Evolutionary conservation across 345 rosid species (phyloP), one percentile per base, ranked within the genome.

Genomic region (Orychophragmus violaceus): DNA sequence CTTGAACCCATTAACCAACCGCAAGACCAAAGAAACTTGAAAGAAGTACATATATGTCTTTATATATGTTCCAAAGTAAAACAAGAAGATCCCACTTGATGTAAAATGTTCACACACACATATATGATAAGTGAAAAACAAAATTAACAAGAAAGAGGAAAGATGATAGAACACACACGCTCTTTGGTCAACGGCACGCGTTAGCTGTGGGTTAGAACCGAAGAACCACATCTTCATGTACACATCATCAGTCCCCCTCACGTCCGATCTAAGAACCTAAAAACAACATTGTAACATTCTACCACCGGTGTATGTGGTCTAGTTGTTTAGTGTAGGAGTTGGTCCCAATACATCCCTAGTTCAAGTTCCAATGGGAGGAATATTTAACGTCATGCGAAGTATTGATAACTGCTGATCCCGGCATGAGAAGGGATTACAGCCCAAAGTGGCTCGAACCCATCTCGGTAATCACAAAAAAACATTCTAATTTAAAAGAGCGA

Each of bases 61-160:
- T 27, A 27, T 4, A 27, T 7, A 5, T 9, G 7, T 39, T 39
- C 6, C 17, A 39, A 39, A n/a, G 16, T 14, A 52, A 39, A 17
- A 25, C 37, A 65, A 51, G 19, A 52, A 65, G 60, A 65, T 66
- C 21, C 60, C 39, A 37, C 4, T 25, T 5, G 25, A 28, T 22
- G 54, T 66, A 19, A 55, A 29, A 24, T 68, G 65, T 68, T 58
- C 65, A 68, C 65, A 33, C 57, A 46, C 53, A 48, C 42, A 56
- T n/a, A 62, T 9, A 55, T 42, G 45, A 45, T 1, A 24, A 21
- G 56, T 44, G 35, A 57, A 5, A 29, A 44, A 1, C 18, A 27
- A 18, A 18, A 28, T n/a, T 29, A 29, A 29, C 32, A 27, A 51
- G 6, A 11, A 66, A 6, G 0, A 66, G 2, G 5, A 44, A 54